phyloP scores from a whole-genome alignment of 2,329 filamentous ascomycete genomes.

The Aaosphaeria arxii region DNA sequence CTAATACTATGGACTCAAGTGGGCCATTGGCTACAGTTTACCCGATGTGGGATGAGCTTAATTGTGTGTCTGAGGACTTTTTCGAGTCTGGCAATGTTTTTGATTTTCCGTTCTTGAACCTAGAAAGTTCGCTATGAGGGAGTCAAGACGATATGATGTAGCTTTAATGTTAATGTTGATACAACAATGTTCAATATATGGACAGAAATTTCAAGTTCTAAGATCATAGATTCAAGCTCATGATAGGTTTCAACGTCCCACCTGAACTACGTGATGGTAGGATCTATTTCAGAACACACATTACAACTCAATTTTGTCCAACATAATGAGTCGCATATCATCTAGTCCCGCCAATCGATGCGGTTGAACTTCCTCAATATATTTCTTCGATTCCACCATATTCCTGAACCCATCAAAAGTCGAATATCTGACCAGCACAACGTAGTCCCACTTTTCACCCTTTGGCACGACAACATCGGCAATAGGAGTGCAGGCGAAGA shows the following conservation, averaged over 20 bases:
- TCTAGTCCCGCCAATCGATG: slow-evolving; percentile 10
- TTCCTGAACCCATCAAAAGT: slow-evolving; percentile 8
- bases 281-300: not conserved
- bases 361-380: slow-evolving; percentile 6
- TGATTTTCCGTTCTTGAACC: slow-evolving; percentile 3
- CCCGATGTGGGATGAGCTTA: not conserved
- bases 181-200: too few species aligned
- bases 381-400: slow-evolving; percentile 9
- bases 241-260: too few species aligned
- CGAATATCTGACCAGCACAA: slow-evolving; percentile 7
- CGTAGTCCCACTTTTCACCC: slow-evolving; percentile 9
- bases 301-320: slow-evolving; percentile 5
- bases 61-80: slow-evolving; percentile 1
- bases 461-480: not conserved
- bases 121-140: not conserved
- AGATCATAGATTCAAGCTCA: too few species aligned
- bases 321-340: slow-evolving; percentile 8
- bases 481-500: slow-evolving; percentile 1
- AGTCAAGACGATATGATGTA: too few species aligned
- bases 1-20: not conserved
- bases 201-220: too few species aligned
- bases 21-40: not conserved
- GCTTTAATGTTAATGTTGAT: too few species aligned
- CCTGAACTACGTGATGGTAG: too few species aligned
- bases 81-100: slow-evolving; percentile 2